Percentiles rank a stretch among this genome's conserved stretches.
Conservation (phyloP, 768 basidiomycete species). For the Dictyophora rubrovolvata region DNA sequence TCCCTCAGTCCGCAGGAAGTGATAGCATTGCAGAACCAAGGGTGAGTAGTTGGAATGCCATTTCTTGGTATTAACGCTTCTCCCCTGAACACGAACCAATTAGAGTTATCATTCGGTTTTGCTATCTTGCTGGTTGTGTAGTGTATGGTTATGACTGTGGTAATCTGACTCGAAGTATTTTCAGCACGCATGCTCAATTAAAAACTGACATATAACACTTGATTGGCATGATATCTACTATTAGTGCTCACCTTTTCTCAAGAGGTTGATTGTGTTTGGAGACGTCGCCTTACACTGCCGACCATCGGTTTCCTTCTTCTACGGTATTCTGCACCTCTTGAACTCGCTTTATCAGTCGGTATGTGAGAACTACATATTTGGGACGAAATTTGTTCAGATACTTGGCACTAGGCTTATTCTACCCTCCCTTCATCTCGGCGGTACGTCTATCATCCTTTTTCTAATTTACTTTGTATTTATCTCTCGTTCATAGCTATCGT, state of each 20-base stretch:
- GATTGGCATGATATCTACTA: background rate
- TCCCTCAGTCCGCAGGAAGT: no score
- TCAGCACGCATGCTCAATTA: background rate
- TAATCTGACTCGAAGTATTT: background rate
- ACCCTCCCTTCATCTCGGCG: background rate
- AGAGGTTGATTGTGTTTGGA: background rate
- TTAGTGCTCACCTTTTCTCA: slow-evolving; percentile 1
- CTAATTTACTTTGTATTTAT: background rate
- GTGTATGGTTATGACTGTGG: background rate
- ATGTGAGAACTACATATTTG: background rate
- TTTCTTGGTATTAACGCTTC: no score
- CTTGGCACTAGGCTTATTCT: background rate
- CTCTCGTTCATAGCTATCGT: background rate
- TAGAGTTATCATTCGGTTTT: background rate
- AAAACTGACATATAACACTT: no score
- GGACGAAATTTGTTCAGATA: background rate
- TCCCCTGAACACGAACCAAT: no score
- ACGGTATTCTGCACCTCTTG: background rate
- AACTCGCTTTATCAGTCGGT: background rate
- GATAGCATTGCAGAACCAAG: no score
- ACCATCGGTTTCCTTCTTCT: background rate
- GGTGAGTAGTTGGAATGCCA: no score
- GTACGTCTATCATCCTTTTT: background rate
- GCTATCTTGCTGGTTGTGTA: background rate
- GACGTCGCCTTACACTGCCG: background rate